phyloP scores from a whole-genome alignment of 148 eudicot species.

The Pouteria glomerata region DNA sequence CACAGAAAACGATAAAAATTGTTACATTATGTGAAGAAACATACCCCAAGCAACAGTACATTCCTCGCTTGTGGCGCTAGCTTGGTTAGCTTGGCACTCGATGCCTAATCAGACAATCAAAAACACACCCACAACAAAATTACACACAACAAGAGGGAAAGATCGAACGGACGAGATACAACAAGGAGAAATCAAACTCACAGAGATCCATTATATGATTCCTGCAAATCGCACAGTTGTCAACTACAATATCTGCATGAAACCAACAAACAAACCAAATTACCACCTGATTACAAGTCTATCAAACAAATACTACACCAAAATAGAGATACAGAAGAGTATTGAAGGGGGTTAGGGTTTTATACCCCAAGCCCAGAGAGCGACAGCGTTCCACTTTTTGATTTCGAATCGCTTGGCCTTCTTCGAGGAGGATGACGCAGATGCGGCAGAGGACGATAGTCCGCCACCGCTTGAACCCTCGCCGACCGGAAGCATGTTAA shows the following conservation, averaged over 20 bases:
- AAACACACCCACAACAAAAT: neutral
- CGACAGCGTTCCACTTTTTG: conserved; percentile 95
- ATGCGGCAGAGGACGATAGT: conserved; percentile 27
- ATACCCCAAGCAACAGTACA: conserved; percentile 98
- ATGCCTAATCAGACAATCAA: conserved; percentile 45
- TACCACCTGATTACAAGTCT: neutral
- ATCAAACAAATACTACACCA: neutral
- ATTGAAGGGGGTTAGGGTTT: neutral
- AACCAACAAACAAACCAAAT: neutral
- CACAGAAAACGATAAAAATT: no score
- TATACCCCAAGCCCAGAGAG: conserved; percentile 97
- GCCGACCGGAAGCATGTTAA: conserved; percentile 40
- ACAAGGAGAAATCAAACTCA: conserved; percentile 19
- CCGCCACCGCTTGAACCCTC: conserved; percentile 29
- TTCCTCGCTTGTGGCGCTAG: conserved; percentile 89
- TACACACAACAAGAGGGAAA: neutral
- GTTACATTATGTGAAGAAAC: no score
- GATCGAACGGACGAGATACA: neutral
- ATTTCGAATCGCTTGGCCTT: conserved; percentile 83
- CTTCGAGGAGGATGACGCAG: conserved; percentile 29
- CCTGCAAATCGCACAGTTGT: conserved; percentile 87
- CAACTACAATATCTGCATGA: conserved; percentile 74
- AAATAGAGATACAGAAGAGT: neutral
- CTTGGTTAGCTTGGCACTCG: conserved; percentile 96
- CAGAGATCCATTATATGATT: conserved; percentile 96